Evolutionary conservation across 2,329 filamentous ascomycete species (phyloP), one percentile per base, ranked within the genome.

Genomic region (Fusarium vanettenii): DNA sequence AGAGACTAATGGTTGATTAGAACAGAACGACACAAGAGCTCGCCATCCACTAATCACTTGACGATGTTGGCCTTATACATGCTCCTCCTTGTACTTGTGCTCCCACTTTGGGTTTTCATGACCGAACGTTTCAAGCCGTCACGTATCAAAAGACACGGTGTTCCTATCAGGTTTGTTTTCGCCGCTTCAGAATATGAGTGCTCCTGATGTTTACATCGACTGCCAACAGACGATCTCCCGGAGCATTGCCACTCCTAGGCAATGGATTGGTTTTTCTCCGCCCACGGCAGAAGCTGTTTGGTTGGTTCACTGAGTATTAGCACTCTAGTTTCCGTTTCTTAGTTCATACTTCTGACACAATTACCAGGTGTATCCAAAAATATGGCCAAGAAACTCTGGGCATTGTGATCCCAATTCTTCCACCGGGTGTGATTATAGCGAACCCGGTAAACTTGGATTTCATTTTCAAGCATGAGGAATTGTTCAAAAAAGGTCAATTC

Each of bases 401-500:
- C 14, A 29, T 50, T 50, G 5, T 2, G 2, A 27, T 50, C 14
- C 45, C 45, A 25, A 50, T 11, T 50, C 45, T 50, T 10, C 25
- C 45, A n/a, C 27, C 45, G 16, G 45, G 45, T 16, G 45, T 50
- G 22, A 50, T 50, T 14, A 50, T 50, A 27, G 22, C 45, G 6
- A 22, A 50, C 16, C 45, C 45, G 5, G 27, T 29, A 25, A 50
- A 50, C 27, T n/a, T 50, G 22, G 45, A 25, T 25, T 29, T 27
- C 6, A 22, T 50, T 27, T 50, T 50, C 45, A 25, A 50, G 16
- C 22, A 50, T 29, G 22, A 50, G 45, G 22, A 57, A 35, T 6
- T 65, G 11, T 65, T 65, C n/a, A n/a, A 65, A 37, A 65, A 65
- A 11, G 63, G 63, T 7, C 6, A 59, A 13, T 65, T 65, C 29